A percentile compares a stretch with the other conserved stretches of the same genome.
These are phyloP conservation scores for Agrocybe chaxingu DNA, from an alignment of 768 basidiomycete genomes.

Conservation along the genomic window DNA sequence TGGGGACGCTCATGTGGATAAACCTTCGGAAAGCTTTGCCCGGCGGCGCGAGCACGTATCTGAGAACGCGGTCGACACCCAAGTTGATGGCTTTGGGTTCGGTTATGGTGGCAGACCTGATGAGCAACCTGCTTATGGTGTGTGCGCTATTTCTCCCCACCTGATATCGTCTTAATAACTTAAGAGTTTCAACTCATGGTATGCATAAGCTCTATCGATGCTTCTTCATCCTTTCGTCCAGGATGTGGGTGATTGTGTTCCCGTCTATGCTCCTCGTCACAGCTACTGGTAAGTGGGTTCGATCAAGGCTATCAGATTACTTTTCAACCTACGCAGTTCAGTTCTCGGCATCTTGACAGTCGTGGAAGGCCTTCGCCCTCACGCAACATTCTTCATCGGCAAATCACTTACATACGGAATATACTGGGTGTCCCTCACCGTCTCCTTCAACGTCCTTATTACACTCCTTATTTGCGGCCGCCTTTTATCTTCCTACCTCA, in stretches of 20 bases:
- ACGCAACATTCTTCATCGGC: neutral
- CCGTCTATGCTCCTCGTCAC: no score
- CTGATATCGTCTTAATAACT: no score
- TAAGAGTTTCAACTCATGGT: no score
- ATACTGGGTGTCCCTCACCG: neutral
- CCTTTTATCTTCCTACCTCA: neutral
- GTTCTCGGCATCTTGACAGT: neutral
- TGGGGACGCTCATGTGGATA: neutral
- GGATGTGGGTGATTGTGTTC: no score
- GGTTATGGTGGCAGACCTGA: no score
- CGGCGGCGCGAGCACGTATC: neutral
- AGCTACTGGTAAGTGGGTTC: no score
- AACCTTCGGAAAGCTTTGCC: neutral
- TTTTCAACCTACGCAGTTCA: neutral
- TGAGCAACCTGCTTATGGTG: no score
- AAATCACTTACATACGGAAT: neutral
- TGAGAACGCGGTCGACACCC: no score
- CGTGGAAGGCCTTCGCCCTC: neutral
- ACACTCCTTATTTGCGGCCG: neutral
- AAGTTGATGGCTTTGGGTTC: no score
- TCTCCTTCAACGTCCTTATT: constrained; percentile 1
- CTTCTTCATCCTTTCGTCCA: no score
- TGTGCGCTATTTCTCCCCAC: no score
- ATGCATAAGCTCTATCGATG: no score
- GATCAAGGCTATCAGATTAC: neutral